A percentile compares a stretch with the other conserved stretches of the same genome.
Conservation (phyloP, 169 alveolate genomes). For the Sarcocystis neurona region DNA sequence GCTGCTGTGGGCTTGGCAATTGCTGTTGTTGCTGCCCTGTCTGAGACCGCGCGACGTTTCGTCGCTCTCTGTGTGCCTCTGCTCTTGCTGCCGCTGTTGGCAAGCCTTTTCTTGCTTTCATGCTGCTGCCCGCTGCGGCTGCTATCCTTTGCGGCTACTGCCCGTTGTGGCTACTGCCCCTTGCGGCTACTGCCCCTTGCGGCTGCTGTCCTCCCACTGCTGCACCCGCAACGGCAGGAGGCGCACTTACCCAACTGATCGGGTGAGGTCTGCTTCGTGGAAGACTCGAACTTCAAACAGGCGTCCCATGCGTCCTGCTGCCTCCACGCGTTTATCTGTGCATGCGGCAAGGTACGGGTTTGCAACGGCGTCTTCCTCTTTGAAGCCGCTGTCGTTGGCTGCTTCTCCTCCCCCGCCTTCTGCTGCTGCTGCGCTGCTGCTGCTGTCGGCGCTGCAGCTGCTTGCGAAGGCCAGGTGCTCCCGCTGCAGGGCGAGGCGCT, state of each 20-base stretch:
- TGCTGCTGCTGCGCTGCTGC: slow-evolving; percentile 34
- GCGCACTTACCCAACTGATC: slow-evolving; percentile 38
- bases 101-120: too few species aligned
- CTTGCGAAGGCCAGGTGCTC: slow-evolving; percentile 50
- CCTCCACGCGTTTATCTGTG: slow-evolving; percentile 45
- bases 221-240: too few species aligned
- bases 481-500: slow-evolving; percentile 36
- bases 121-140: too few species aligned
- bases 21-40: too few species aligned
- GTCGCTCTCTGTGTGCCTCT: too few species aligned
- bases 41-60: too few species aligned
- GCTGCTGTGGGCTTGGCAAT: too few species aligned
- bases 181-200: too few species aligned
- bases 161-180: too few species aligned
- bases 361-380: slow-evolving; percentile 2
- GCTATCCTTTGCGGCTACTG: too few species aligned
- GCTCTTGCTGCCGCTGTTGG: too few species aligned
- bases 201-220: too few species aligned
- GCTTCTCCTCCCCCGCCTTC: background rate
- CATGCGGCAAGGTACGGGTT: slow-evolving; percentile 54
- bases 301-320: slow-evolving; percentile 43
- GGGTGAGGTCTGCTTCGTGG: slow-evolving; percentile 33
- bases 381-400: background rate
- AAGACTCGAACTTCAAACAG: slow-evolving; percentile 42
- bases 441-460: slow-evolving; percentile 3